Percentiles rank a stretch among this genome's conserved stretches.
Conservation (phyloP, 2,329 filamentous ascomycete species). For the Aureobasidium leucospermi region DNA sequence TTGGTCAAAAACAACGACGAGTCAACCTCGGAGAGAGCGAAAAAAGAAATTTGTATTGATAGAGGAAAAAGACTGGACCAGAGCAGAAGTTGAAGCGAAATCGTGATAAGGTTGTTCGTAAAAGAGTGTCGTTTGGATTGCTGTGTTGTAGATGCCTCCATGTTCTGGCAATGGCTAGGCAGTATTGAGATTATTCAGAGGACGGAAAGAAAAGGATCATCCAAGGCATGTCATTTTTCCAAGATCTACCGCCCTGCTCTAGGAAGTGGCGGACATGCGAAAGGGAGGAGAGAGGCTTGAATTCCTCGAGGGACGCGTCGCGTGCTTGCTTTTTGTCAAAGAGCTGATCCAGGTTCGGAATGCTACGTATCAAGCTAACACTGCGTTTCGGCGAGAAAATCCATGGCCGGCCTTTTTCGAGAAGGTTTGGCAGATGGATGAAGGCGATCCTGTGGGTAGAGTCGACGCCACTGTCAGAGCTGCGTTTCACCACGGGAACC, state of each 20-base stretch:
- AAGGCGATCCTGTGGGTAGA: background rate
- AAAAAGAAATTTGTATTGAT: background rate
- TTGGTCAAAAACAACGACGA: background rate
- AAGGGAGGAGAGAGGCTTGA: constrained; percentile 4
- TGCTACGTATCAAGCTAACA: background rate
- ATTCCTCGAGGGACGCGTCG: constrained; percentile 8
- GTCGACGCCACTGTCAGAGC: background rate
- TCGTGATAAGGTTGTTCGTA: background rate
- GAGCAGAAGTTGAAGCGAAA: constrained; percentile 2
- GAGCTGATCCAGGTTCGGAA: background rate
- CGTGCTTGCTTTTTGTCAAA: constrained; percentile 11
- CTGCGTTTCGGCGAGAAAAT: background rate
- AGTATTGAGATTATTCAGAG: background rate
- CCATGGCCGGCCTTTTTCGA: background rate
- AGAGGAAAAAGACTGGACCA: constrained; percentile 2
- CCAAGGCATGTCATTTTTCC: constrained; percentile 3
- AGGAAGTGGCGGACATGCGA: background rate
- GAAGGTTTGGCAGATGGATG: background rate
- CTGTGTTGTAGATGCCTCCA: background rate
- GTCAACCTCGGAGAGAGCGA: background rate
- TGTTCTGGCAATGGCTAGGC: background rate
- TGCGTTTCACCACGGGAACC: background rate
- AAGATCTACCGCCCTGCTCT: background rate
- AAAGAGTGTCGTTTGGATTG: constrained; percentile 2
- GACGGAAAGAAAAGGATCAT: background rate